Evolutionary conservation across 306 rosid genomes (phyloP).

Genomic region (Datisca glomerata): DNA sequence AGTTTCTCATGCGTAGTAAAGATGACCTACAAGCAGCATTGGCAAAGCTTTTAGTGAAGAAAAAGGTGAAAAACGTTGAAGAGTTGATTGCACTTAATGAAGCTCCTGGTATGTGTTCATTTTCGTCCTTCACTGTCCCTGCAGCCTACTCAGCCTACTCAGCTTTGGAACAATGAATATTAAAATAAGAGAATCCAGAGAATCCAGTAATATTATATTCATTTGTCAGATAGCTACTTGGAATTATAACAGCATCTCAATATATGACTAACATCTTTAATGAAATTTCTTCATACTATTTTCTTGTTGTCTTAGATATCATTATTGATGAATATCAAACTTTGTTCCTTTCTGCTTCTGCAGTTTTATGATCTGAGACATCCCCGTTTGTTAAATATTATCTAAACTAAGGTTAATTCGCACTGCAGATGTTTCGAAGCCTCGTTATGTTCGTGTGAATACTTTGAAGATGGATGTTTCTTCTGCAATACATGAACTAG

Average conservation of each 20-base stretch:
- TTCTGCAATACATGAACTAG: slow-evolving; percentile 49
- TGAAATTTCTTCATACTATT: too few relatives aligned
- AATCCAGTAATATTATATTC: too few relatives aligned
- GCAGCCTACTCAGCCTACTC: too few relatives aligned
- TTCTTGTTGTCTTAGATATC: too few relatives aligned
- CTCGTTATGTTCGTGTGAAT: slow-evolving; percentile 86
- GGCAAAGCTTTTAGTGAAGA: slow-evolving; percentile 36
- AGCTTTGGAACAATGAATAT: too few relatives aligned
- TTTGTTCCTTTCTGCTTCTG: too few relatives aligned
- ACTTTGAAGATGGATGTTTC: slow-evolving; percentile 68
- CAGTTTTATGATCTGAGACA: too few relatives aligned
- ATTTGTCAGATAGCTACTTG: too few relatives aligned
- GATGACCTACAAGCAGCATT: slow-evolving; percentile 40
- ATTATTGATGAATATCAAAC: too few relatives aligned
- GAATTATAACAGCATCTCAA: too few relatives aligned
- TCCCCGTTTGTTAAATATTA: neutral
- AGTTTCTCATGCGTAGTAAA: slow-evolving; percentile 44
- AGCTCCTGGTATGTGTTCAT: slow-evolving; percentile 42
- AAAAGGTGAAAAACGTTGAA: slow-evolving; percentile 38
- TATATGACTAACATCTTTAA: too few relatives aligned
- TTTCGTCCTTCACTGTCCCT: neutral
- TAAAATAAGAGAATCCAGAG: too few relatives aligned
- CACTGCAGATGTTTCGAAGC: slow-evolving; percentile 48
- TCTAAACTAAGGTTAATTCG: slow-evolving; percentile 6
- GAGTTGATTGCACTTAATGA: slow-evolving; percentile 42